Conservation (phyloP, 2,329 filamentous ascomycete genomes). For the Piedraia hortae region DNA sequence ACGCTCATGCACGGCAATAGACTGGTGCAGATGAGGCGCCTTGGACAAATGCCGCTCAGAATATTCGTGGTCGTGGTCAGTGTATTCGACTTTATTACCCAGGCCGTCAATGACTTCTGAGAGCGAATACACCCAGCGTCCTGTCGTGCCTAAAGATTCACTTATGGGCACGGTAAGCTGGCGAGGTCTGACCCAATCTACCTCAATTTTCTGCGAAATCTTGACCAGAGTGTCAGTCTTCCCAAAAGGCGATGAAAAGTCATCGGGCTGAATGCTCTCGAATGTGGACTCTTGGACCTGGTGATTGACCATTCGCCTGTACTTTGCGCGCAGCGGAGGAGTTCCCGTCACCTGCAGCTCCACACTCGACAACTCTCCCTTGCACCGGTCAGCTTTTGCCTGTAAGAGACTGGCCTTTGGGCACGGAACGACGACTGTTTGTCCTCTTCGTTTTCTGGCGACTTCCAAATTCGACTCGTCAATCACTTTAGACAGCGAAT, state of each 20-base stretch:
- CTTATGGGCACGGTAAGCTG: constrained; percentile 61
- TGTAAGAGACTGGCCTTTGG: constrained; percentile 49
- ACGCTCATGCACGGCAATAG: constrained; percentile 64
- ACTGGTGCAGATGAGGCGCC: constrained; percentile 34
- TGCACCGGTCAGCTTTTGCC: constrained; percentile 42
- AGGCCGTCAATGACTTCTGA: constrained; percentile 80
- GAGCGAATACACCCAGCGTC: constrained; percentile 69
- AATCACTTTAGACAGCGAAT: constrained; percentile 57
- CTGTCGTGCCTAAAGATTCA: constrained; percentile 56
- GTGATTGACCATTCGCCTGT: constrained; percentile 65
- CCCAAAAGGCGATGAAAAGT: constrained; percentile 51
- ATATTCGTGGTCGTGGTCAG: constrained; percentile 39
- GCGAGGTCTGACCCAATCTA: constrained; percentile 55
- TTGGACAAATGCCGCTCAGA: constrained; percentile 15
- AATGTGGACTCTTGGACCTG: constrained; percentile 66
- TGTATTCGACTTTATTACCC: constrained; percentile 62
- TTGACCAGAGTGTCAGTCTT: constrained; percentile 26
- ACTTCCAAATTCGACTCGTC: constrained; percentile 77
- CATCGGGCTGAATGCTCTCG: constrained; percentile 78
- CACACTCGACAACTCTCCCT: constrained; percentile 66
- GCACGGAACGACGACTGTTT: constrained; percentile 65
- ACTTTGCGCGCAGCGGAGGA: constrained; percentile 74
- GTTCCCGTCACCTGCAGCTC: constrained; percentile 64
- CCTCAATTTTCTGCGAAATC: constrained; percentile 31
- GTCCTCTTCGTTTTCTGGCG: constrained; percentile 31